Evolutionary conservation across 495 filamentous ascomycete species (phyloP).

Genomic region (Neurospora intermedia): DNA sequence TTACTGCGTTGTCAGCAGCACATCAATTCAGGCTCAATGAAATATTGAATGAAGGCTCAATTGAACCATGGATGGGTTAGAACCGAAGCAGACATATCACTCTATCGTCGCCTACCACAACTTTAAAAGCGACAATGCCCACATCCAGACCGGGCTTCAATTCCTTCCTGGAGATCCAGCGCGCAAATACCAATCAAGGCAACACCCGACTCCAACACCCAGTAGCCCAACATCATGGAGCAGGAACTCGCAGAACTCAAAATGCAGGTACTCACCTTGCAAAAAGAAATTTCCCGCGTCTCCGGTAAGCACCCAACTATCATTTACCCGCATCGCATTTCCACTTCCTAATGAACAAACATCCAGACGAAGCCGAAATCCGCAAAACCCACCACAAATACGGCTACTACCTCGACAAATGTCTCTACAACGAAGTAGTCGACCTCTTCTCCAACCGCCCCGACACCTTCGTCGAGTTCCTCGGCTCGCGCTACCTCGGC

Average conservation of each 20-base stretch:
- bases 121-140: background rate
- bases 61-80: background rate
- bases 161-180: background rate
- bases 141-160: background rate
- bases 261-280: conserved; percentile 26
- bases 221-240: conserved; percentile 20
- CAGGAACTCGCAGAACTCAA: conserved; percentile 34
- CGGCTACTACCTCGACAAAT: conserved; percentile 50
- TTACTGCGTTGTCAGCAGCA: background rate
- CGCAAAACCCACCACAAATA: conserved; percentile 46
- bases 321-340: background rate
- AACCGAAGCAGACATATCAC: background rate
- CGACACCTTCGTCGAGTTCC: conserved; percentile 46
- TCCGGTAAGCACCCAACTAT: conserved; percentile 13
- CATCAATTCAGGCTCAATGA: background rate
- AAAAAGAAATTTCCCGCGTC: conserved; percentile 26
- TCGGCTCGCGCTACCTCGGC: conserved; percentile 41
- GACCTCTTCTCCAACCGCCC: conserved; percentile 43
- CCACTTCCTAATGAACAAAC: background rate
- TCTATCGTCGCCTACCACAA: background rate
- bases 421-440: conserved; percentile 44
- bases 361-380: conserved; percentile 37
- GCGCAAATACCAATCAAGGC: background rate
- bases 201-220: background rate
- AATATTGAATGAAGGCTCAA: too few relatives aligned